Evolutionary conservation across 768 basidiomycete genomes (phyloP).

Genomic region (Mycena kentingensis): DNA sequence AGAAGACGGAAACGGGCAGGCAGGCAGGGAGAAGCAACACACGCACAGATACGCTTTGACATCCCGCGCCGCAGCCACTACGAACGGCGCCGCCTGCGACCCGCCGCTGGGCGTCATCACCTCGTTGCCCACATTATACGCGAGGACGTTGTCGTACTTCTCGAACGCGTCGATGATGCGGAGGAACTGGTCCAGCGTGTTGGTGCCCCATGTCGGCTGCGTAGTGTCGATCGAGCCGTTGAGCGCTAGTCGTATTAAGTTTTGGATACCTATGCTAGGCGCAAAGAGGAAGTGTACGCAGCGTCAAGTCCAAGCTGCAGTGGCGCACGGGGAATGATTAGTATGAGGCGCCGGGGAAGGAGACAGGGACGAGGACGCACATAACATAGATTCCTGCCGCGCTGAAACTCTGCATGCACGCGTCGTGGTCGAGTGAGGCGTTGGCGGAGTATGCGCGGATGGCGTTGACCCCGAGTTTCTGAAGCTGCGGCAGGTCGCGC

Average conservation of each 20-base stretch:
- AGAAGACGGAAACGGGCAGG: not conserved
- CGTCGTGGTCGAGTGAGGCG: conserved; percentile 79
- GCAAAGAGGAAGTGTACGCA: conserved; percentile 38
- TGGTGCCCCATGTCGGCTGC: conserved; percentile 63
- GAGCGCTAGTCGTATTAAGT: conserved; percentile 41
- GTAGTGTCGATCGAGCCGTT: conserved; percentile 67
- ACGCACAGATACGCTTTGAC: conserved; percentile 61
- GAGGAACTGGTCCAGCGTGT: conserved; percentile 50
- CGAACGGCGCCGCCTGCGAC: conserved; percentile 58
- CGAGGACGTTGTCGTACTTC: conserved; percentile 69
- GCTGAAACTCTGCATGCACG: conserved; percentile 79
- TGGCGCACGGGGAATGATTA: conserved; percentile 11
- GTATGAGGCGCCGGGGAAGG: not conserved
- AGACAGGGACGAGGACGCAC: conserved; percentile 45
- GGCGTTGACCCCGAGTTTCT: conserved; percentile 76
- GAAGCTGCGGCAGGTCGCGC: conserved; percentile 78
- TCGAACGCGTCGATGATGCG: conserved; percentile 58
- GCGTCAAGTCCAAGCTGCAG: conserved; percentile 78
- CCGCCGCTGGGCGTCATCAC: conserved; percentile 37
- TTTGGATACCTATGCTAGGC: no score
- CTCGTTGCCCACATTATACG: conserved; percentile 74
- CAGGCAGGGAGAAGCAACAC: conserved; percentile 25
- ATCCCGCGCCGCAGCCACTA: conserved; percentile 75
- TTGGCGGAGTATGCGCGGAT: conserved; percentile 88
- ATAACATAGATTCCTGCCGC: conserved; percentile 85